These are phyloP conservation scores for Claviceps fusiformis DNA, from an alignment of 2,329 filamentous ascomycete species.

Conservation along the genomic window DNA sequence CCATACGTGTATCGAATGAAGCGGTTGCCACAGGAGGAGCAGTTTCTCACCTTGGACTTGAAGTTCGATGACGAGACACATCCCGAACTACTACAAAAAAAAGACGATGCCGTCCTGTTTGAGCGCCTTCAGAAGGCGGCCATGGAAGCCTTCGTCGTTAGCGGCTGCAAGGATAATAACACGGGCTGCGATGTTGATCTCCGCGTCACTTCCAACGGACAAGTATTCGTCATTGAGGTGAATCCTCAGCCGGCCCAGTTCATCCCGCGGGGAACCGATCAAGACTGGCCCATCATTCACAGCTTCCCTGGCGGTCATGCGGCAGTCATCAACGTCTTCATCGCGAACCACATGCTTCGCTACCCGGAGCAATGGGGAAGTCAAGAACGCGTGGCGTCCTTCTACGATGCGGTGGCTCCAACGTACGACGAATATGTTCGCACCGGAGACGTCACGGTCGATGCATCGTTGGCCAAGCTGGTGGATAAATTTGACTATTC, in stretches of 20 bases:
- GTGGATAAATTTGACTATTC: not conserved
- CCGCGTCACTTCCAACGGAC: not conserved
- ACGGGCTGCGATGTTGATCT: not conserved
- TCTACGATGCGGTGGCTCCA: not conserved
- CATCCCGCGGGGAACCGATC: not conserved
- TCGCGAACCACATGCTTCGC: not conserved
- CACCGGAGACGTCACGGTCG: not conserved
- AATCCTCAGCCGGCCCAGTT: not conserved
- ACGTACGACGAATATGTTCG: not conserved
- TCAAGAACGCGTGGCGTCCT: not conserved
- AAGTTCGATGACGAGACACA: not conserved
- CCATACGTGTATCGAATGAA: not conserved
- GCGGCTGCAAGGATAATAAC: not conserved
- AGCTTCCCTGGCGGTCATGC: not conserved
- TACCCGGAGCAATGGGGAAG: not conserved
- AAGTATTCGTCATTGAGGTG: slow-evolving; percentile 1
- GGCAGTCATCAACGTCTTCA: not conserved
- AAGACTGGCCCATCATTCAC: not conserved
- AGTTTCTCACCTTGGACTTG: slow-evolving; percentile 1
- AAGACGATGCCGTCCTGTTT: not conserved
- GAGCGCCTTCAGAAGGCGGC: not conserved
- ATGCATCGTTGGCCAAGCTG: not conserved
- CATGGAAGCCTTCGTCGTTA: not conserved
- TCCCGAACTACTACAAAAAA: not conserved
- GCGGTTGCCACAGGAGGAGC: not conserved